Evolutionary conservation across 73 alveolate species (phyloP).

Genomic region (Paramecium sexaurelia): DNA sequence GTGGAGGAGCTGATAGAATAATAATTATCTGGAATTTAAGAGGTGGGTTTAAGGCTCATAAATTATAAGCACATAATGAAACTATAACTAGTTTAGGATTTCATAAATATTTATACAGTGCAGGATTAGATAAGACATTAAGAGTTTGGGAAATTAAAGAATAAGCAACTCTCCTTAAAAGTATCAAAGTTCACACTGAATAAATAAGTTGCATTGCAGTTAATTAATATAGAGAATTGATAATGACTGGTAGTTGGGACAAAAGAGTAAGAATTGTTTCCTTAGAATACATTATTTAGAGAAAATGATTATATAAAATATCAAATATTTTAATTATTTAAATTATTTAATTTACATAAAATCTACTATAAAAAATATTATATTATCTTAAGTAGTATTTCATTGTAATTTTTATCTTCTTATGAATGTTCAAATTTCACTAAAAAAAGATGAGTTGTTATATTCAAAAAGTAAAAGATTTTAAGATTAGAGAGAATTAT

Average conservation of each 20-base stretch:
- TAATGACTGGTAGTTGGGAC: conserved; percentile 40
- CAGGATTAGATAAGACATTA: conserved; percentile 1
- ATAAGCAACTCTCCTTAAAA: neutral
- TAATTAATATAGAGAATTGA: neutral
- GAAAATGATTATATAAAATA: neutral
- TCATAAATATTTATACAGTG: conserved; percentile 24
- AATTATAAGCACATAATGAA: conserved; percentile 39
- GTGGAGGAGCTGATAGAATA: conserved; percentile 35
- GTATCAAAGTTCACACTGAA: conserved; percentile 2
- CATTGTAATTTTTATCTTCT: too few relatives aligned
- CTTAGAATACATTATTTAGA: conserved; percentile 3
- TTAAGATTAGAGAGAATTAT: too few relatives aligned
- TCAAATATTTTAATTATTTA: too few relatives aligned
- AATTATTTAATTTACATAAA: too few relatives aligned
- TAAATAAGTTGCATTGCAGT: neutral
- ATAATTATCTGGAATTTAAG: conserved; percentile 15
- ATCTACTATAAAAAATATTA: too few relatives aligned
- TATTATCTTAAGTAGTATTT: too few relatives aligned
- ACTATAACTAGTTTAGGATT: neutral
- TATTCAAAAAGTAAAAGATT: too few relatives aligned
- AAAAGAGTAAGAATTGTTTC: conserved; percentile 39
- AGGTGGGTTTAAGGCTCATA: conserved; percentile 18
- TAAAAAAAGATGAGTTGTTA: too few relatives aligned
- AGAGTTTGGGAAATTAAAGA: conserved; percentile 38
- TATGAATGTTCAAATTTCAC: too few relatives aligned